These are phyloP conservation scores for Termitomyces sp. DNA, from an alignment of 768 basidiomycete species.

Conservation along the genomic window DNA sequence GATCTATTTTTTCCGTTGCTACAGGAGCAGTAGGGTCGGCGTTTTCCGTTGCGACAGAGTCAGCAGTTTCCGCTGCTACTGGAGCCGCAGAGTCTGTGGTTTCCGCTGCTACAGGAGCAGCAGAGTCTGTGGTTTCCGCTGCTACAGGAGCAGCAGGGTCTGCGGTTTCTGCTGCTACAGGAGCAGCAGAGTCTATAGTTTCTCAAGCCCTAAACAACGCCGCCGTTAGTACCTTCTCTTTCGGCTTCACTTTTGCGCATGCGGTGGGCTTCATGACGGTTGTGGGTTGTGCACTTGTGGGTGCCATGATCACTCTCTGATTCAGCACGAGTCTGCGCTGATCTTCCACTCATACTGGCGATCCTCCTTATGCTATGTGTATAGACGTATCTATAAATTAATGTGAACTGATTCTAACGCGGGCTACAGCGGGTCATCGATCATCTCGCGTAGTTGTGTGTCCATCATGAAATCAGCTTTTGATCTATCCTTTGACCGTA, in stretches of 20 bases:
- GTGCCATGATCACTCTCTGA: slow-evolving; percentile 34
- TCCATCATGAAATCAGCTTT: background rate
- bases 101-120: slow-evolving; percentile 32
- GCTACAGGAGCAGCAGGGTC: slow-evolving; percentile 34
- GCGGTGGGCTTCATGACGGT: slow-evolving; percentile 30
- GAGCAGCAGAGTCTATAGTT: slow-evolving; percentile 23
- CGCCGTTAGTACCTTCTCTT: slow-evolving; percentile 17
- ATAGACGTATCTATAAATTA: background rate
- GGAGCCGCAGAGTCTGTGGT: slow-evolving; percentile 24
- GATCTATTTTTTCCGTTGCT: slow-evolving; percentile 47
- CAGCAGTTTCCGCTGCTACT: slow-evolving; percentile 37
- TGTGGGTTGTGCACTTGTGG: slow-evolving; percentile 32
- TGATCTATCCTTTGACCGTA: background rate
- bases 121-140: slow-evolving; percentile 50
- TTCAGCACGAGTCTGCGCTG: background rate
- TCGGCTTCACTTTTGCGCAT: slow-evolving; percentile 23
- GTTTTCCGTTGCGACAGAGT: slow-evolving; percentile 45
- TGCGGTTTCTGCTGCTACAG: slow-evolving; percentile 36
- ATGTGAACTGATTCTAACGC: background rate
- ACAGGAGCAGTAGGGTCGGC: slow-evolving; percentile 47
- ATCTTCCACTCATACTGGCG: too few relatives aligned
- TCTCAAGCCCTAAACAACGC: slow-evolving; percentile 18
- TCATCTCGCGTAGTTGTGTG: background rate
- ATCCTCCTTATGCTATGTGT: background rate
- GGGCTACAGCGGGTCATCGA: background rate